Evolutionary conservation across 2,329 filamentous ascomycete genomes (phyloP).

Genomic region (Stagonosporopsis cucurbitacearum): DNA sequence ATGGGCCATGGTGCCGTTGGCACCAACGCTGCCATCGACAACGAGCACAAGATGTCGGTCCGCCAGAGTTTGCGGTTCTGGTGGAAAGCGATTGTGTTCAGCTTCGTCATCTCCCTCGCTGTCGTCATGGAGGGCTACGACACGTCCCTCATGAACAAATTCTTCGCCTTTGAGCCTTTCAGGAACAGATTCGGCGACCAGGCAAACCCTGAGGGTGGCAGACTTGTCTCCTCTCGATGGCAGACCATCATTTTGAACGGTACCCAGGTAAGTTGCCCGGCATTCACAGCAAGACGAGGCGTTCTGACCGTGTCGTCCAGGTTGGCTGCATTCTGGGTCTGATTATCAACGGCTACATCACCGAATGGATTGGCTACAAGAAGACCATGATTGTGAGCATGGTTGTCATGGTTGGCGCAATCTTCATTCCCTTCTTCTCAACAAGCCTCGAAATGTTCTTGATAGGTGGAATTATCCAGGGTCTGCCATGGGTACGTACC

Average conservation of each 20-base stretch:
- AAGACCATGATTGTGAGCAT: slow-evolving; percentile 36
- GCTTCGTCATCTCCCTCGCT: slow-evolving; percentile 80
- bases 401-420: slow-evolving; percentile 30
- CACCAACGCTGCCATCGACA: slow-evolving; percentile 44
- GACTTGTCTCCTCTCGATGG: slow-evolving; percentile 51
- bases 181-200: slow-evolving; percentile 49
- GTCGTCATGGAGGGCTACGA: slow-evolving; percentile 92
- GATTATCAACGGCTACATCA: slow-evolving; percentile 52
- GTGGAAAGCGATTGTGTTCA: slow-evolving; percentile 83
- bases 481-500: slow-evolving; percentile 46
- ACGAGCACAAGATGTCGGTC: slow-evolving; percentile 59
- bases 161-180: slow-evolving; percentile 61
- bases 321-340: slow-evolving; percentile 52
- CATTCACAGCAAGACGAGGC: no score
- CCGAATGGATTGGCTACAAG: slow-evolving; percentile 50
- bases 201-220: slow-evolving; percentile 41
- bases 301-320: slow-evolving; percentile 24
- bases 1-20: slow-evolving; percentile 21
- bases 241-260: slow-evolving; percentile 54
- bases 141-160: slow-evolving; percentile 77
- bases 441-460: slow-evolving; percentile 61
- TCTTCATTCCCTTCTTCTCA: slow-evolving; percentile 39
- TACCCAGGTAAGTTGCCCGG: slow-evolving; percentile 41
- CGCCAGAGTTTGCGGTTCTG: slow-evolving; percentile 77
- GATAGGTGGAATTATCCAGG: slow-evolving; percentile 60